Evolutionary conservation across 345 rosid species (phyloP), one percentile per base, ranked within the genome.

Genomic region (Citrus australasica): DNA sequence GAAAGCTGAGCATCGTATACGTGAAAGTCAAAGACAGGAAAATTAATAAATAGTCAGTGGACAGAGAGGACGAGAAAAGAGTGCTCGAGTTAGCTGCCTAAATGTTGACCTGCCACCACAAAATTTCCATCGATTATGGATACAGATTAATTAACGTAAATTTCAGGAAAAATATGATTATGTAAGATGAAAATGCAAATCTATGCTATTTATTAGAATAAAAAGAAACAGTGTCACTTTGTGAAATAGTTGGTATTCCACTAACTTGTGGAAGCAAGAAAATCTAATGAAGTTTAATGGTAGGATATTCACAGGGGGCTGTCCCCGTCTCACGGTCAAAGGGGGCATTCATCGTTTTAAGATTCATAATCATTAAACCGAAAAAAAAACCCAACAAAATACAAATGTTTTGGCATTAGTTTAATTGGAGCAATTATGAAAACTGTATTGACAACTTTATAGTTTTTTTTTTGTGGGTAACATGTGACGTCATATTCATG

Each of bases 1-100:
- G 5, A 19, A 73, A 73, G 16, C 61, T 48, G 67, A 16, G 40
- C 38, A 16, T 14, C 7, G 72, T 3, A 48, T 6, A 7, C 7
- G 35, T 48, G 2, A 56, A 77, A 80, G 85, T 84, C 87, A 82
- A 79, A 78, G 78, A 77, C 80, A 53, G 71, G 67, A 69, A 72
- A 56, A 11, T 27, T 30, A 32, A 30, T 24, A 28, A 55, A 38
- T 19, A 2, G 4, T 11, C 5, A 28, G 59, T 38, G 4, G 60
- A 59, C 56, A 3, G 7, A 40, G 40, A 21, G 7, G 53, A 2
- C 22, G 8, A 8, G 33, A 25, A 58, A 64, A 73, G 37, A 73
- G 75, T 67, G 75, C 53, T 4, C 1, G 28, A 69, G 63, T 81
- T 62, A 78, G 76, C 73, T 56, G 79, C 86, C 84, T 62, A 76